Conservation (phyloP, 345 rosid species). For the Populus deltoides region DNA sequence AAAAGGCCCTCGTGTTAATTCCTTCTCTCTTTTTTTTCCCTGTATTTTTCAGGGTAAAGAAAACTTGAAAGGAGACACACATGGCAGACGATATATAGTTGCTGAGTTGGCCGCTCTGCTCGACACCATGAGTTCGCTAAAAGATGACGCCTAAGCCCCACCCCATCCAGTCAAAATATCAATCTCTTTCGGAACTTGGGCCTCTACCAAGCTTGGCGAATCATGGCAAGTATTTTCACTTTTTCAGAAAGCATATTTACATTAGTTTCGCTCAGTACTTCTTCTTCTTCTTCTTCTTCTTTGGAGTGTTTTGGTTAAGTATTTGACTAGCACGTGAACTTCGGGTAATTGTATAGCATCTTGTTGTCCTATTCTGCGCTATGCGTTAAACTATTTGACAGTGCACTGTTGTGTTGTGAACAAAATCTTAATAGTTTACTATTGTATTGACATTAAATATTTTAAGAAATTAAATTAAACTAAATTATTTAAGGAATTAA, state of each 20-base stretch:
- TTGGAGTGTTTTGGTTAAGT: not conserved
- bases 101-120: constrained; percentile 41
- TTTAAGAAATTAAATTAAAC: too few relatives aligned
- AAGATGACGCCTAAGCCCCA: constrained; percentile 39
- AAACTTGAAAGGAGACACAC: constrained; percentile 25
- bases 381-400: too few relatives aligned
- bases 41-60: not conserved
- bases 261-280: not conserved
- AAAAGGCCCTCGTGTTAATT: constrained; percentile 40
- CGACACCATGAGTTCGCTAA: constrained; percentile 35
- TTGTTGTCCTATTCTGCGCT: not conserved
- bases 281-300: not conserved
- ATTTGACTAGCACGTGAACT: not conserved
- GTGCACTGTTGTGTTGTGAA: too few relatives aligned
- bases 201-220: constrained; percentile 45
- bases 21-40: not conserved
- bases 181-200: constrained; percentile 96
- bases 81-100: constrained; percentile 33
- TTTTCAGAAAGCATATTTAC: not conserved
- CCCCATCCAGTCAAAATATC: constrained; percentile 44
- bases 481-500: too few relatives aligned
- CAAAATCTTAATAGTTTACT: too few relatives aligned
- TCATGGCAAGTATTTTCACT: constrained; percentile 25
- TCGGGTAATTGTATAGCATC: not conserved
- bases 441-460: too few relatives aligned